These are phyloP conservation scores for Mortierella antarctica DNA, from an alignment of 192 early-diverging fungal genomes.

Conservation along the genomic window DNA sequence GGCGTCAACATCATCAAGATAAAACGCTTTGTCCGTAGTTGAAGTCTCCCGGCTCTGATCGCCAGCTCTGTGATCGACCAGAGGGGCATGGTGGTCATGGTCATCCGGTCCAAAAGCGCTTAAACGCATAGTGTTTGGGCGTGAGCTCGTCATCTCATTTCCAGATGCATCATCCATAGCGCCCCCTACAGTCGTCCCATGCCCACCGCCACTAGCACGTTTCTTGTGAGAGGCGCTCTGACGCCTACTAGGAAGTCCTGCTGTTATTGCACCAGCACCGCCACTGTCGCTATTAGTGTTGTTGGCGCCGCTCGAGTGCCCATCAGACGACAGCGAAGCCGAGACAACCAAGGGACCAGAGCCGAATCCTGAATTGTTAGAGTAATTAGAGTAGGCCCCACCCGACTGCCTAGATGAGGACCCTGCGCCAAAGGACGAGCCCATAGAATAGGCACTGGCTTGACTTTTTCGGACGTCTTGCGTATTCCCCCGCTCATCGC, in stretches of 20 bases:
- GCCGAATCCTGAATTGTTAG: conserved; percentile 26
- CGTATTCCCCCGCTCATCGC: not conserved
- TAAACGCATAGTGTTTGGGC: conserved; percentile 25
- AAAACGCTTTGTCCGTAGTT: conserved; percentile 6
- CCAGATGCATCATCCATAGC: not conserved
- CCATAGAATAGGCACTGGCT: conserved; percentile 38
- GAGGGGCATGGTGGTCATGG: conserved; percentile 5
- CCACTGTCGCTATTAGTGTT: not conserved
- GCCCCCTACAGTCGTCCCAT: not conserved
- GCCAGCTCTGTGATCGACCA: not conserved
- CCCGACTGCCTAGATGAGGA: conserved; percentile 18
- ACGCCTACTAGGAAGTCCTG: not conserved
- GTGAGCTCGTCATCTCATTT: not conserved
- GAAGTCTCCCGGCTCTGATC: not conserved
- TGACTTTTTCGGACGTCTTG: conserved; percentile 35
- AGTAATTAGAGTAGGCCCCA: conserved; percentile 45
- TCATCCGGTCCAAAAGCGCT: conserved; percentile 35
- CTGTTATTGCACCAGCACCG: not conserved
- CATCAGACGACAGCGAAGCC: conserved; percentile 6
- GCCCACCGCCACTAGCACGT: not conserved
- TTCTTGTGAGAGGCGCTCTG: not conserved
- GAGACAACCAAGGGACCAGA: conserved; percentile 24
- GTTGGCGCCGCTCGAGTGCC: not conserved
- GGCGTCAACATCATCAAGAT: not conserved
- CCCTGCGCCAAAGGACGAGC: conserved; percentile 30